Conservation (phyloP, 768 basidiomycete genomes). For the Tubosaeta brunneosetosa region DNA sequence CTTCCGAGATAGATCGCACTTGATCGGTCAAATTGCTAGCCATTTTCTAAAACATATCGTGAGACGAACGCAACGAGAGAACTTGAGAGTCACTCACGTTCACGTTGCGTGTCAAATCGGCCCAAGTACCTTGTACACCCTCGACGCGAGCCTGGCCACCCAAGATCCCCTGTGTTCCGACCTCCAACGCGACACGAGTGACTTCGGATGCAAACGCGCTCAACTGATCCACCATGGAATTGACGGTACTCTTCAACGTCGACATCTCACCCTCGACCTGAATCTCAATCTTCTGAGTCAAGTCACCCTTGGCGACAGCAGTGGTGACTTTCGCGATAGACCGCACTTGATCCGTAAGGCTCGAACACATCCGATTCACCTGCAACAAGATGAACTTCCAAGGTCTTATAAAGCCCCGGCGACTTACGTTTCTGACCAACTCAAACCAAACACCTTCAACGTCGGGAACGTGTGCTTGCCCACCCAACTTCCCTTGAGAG, state of each 20-base stretch:
- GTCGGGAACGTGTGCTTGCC: constrained; percentile 82
- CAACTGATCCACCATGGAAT: constrained; percentile 92
- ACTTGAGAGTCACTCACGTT: constrained; percentile 48
- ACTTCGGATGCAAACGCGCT: constrained; percentile 83
- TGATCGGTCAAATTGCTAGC: constrained; percentile 80
- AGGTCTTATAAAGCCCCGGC: background rate
- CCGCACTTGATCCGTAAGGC: constrained; percentile 75
- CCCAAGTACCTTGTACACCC: constrained; percentile 92
- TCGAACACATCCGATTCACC: constrained; percentile 81
- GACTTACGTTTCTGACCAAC: constrained; percentile 64
- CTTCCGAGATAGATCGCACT: constrained; percentile 89
- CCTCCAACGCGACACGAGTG: constrained; percentile 80
- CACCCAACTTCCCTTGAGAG: constrained; percentile 84
- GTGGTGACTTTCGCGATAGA: constrained; percentile 84
- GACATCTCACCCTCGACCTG: constrained; percentile 86
- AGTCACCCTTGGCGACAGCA: constrained; percentile 85
- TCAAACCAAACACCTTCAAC: constrained; percentile 92
- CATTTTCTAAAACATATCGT: constrained; percentile 61
- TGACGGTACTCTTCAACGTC: constrained; percentile 78
- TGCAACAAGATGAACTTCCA: constrained; percentile 21
- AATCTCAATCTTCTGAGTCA: constrained; percentile 91
- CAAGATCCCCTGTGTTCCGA: constrained; percentile 86
- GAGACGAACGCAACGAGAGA: background rate
- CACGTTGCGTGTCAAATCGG: constrained; percentile 82
- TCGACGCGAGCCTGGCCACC: constrained; percentile 89